These are phyloP conservation scores for Capronia americana DNA, from an alignment of 2,329 filamentous ascomycete genomes.

Conservation along the genomic window DNA sequence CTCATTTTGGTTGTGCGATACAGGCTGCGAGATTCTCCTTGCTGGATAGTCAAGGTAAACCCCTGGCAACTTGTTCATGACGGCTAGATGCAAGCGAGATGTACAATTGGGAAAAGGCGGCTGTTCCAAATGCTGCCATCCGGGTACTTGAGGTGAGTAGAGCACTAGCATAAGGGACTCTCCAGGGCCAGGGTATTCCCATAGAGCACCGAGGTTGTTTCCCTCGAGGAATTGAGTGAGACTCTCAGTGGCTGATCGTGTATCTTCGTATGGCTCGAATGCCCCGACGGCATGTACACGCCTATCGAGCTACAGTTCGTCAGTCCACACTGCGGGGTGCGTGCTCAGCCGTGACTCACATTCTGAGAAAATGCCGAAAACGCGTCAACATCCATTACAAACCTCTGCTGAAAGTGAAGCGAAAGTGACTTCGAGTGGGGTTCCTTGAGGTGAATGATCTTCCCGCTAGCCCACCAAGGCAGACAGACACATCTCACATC, in stretches of 20 bases:
- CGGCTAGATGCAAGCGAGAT: constrained; percentile 26
- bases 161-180: constrained; percentile 32
- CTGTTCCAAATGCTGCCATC: constrained; percentile 24
- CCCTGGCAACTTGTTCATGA: constrained; percentile 24
- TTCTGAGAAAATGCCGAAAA: constrained; percentile 16
- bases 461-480: constrained; percentile 30
- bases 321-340: not conserved
- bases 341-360: constrained; percentile 12
- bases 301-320: constrained; percentile 10
- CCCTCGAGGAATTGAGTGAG: constrained; percentile 31
- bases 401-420: constrained; percentile 29
- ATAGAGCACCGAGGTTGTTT: constrained; percentile 31
- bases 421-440: constrained; percentile 3
- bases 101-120: not conserved
- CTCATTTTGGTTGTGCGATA: not conserved
- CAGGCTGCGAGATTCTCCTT: not conserved
- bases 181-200: constrained; percentile 32
- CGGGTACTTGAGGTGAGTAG: constrained; percentile 28
- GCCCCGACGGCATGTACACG: constrained; percentile 12
- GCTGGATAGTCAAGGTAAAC: not conserved
- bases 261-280: constrained; percentile 33
- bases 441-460: constrained; percentile 23
- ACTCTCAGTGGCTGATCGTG: constrained; percentile 7
- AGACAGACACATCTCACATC: constrained; percentile 30
- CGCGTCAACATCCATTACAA: constrained; percentile 14